Evolutionary conservation across 2,329 filamentous ascomycete genomes (phyloP), one percentile per base, ranked within the genome.

Genomic region (Colletotrichum sidae): DNA sequence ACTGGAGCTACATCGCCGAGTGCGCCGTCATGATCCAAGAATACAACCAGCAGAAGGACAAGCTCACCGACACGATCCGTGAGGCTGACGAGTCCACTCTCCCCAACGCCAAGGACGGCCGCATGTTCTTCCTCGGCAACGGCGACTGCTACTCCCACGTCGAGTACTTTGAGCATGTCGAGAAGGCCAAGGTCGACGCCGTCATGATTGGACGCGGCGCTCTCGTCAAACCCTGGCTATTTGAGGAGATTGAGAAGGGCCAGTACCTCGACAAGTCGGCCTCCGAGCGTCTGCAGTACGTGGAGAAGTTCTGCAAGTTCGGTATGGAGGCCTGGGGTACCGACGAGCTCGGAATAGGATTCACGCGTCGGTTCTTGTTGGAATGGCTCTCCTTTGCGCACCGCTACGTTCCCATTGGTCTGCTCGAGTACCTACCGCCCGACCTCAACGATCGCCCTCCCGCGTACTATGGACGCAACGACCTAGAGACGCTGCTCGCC

Each of bases 121-220:
- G 89, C 70, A 88, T 96, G 70, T 98, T 92, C 82, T 98, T 99
- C 80, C 84, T 97, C 70, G 96, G 96, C 71, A 99, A 99, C 77
- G 96, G 96, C 52, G 96, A 99, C 79, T 96, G 94, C 78, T 97
- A 93, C 81, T 97, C 94, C 5, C 94, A 98, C 77, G 81, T 90
- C 38, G 94, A 98, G 75, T 98, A 98, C 81, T 89, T 89, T 68
- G 82, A 89, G 62, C 90, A 96, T 73, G 83, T 98, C 44, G 84
- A 90, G 52, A 86, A 95, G 65, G 86, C 92, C 41, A 87, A 88
- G 51, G 94, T 98, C 50, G 95, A 98, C 80, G 89, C 89, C n/a
- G 92, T 97, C 75, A 98, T 99, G 96, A 89, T 98, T 67, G 96
- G 90, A n/a, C 92, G 96, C 67, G 96, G 96, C 61, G 96, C 96